Evolutionary conservation across 2,329 filamentous ascomycete species (phyloP).

Genomic region (Colletotrichum melonis): DNA sequence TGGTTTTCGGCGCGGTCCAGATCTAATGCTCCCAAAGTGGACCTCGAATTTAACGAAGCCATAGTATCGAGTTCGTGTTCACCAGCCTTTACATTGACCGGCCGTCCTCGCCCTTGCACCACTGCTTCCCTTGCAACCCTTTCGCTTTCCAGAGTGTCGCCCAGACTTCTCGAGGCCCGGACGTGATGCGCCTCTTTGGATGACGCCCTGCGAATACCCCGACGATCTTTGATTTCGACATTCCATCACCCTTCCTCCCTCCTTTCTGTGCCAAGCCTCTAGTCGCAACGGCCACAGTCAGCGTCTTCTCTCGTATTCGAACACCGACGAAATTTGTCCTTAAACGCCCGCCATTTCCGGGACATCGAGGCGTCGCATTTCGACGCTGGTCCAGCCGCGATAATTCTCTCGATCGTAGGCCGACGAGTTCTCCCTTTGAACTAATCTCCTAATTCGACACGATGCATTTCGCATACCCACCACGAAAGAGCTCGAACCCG

Average conservation of each 20-base stretch:
- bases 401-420: constrained; percentile 5
- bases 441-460: constrained; percentile 39
- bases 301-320: constrained; percentile 27
- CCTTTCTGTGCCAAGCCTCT: constrained; percentile 29
- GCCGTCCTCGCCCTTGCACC: constrained; percentile 24
- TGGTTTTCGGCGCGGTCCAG: constrained; percentile 10
- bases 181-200: constrained; percentile 29
- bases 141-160: constrained; percentile 13
- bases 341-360: not conserved
- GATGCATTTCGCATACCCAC: constrained; percentile 93
- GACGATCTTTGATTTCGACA: constrained; percentile 7
- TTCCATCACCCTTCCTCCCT: constrained; percentile 32
- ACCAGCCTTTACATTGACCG: constrained; percentile 9
- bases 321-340: not conserved
- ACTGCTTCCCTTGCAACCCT: not conserved
- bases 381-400: not conserved
- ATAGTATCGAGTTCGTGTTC: constrained; percentile 31
- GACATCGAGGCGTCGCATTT: not conserved
- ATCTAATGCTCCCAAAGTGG: constrained; percentile 29
- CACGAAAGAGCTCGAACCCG: constrained; percentile 84
- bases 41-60: constrained; percentile 32
- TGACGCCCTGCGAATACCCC: constrained; percentile 12
- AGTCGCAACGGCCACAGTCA: constrained; percentile 30
- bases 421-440: not conserved
- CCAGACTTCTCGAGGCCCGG: not conserved